phyloP scores from a whole-genome alignment of 164 flowering plant species.

The Stephania japonica region DNA sequence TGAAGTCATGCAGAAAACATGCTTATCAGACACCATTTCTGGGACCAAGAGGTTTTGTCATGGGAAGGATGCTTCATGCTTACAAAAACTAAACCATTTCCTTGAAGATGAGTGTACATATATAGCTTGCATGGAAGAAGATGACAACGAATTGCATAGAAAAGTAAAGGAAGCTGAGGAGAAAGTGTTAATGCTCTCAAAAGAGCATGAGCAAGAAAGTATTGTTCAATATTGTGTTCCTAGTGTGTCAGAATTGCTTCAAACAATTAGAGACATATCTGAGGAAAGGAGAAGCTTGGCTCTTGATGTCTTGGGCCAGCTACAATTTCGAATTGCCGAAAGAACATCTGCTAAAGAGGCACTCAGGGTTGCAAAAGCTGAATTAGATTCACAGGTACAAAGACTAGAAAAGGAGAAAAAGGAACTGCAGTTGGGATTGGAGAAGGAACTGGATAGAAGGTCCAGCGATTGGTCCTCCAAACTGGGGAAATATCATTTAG shows the following conservation, averaged over 20 bases:
- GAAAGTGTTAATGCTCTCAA: slow-evolving; percentile 44
- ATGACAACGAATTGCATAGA: slow-evolving; percentile 40
- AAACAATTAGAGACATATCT: slow-evolving; percentile 39
- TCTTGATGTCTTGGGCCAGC: slow-evolving; percentile 49
- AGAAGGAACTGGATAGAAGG: slow-evolving; percentile 85
- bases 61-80: slow-evolving; percentile 21
- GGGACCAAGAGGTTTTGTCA: slow-evolving; percentile 19
- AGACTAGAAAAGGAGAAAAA: slow-evolving; percentile 73
- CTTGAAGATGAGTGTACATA: slow-evolving; percentile 18
- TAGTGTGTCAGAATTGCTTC: slow-evolving; percentile 40
- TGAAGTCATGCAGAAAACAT: slow-evolving; percentile 13
- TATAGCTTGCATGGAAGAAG: slow-evolving; percentile 24
- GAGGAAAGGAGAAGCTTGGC: slow-evolving; percentile 63
- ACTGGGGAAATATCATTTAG: slow-evolving; percentile 68
- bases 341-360: slow-evolving; percentile 50
- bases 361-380: slow-evolving; percentile 37
- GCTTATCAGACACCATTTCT: slow-evolving; percentile 21
- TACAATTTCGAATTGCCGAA: slow-evolving; percentile 53
- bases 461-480: slow-evolving; percentile 79
- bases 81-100: slow-evolving; percentile 15
- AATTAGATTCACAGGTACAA: slow-evolving; percentile 37
- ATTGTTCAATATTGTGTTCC: slow-evolving; percentile 32
- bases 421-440: slow-evolving; percentile 63
- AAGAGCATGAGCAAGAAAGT: slow-evolving; percentile 50
- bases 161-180: slow-evolving; percentile 61